Evolutionary conservation across 2,329 filamentous ascomycete species (phyloP).

Genomic region (Microascus cirrosus): DNA sequence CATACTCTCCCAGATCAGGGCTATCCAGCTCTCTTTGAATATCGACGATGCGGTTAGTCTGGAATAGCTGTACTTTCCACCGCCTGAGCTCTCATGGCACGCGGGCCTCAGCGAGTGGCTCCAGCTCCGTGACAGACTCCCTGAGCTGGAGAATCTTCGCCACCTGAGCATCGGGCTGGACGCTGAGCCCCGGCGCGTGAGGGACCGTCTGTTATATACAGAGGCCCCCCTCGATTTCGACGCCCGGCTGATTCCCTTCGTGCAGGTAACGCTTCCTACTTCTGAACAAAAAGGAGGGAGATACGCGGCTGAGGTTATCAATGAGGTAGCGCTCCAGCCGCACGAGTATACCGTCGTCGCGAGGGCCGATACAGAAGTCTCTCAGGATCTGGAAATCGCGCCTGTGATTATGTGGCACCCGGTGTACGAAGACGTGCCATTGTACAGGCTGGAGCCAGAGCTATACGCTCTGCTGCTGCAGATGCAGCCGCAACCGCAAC

Average conservation of each 20-base stretch:
- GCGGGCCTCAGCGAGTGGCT: not conserved
- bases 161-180: not conserved
- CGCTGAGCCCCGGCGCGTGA: not conserved
- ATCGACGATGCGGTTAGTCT: not conserved
- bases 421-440: too few relatives aligned
- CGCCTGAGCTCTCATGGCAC: not conserved
- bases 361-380: too few relatives aligned
- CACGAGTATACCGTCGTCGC: too few relatives aligned
- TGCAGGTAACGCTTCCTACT: not conserved
- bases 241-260: not conserved
- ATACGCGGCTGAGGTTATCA: not conserved
- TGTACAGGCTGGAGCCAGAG: too few relatives aligned
- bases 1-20: not conserved
- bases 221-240: not conserved
- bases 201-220: not conserved
- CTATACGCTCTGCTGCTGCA: too few relatives aligned
- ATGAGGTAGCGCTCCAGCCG: not conserved
- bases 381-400: too few relatives aligned
- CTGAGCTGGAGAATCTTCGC: not conserved
- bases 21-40: not conserved
- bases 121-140: not conserved
- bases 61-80: not conserved
- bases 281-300: not conserved
- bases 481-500: too few relatives aligned
- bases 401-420: too few relatives aligned